Conservation (phyloP, 345 rosid genomes). For the Angophora floribunda region DNA sequence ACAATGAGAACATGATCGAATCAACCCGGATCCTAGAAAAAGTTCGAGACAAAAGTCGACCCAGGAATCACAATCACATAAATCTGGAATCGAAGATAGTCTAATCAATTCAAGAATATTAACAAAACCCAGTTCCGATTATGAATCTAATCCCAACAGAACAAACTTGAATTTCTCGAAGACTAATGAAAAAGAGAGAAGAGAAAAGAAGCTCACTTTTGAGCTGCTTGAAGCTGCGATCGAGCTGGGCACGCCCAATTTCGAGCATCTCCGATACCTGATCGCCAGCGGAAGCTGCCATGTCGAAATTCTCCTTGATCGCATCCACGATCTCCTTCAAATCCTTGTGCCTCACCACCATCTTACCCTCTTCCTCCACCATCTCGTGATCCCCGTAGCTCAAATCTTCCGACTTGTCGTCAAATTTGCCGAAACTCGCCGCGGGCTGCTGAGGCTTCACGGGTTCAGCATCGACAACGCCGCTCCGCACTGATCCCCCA, state of each 20-base stretch:
- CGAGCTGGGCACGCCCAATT: conserved; percentile 84
- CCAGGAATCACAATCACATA: background rate
- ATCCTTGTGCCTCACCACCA: conserved; percentile 91
- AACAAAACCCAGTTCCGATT: background rate
- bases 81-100: background rate
- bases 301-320: conserved; percentile 67
- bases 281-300: conserved; percentile 76
- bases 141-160: background rate
- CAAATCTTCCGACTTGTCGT: conserved; percentile 3
- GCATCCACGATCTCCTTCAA: conserved; percentile 89
- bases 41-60: background rate
- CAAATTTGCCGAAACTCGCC: background rate
- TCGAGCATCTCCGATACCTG: conserved; percentile 83
- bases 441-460: conserved; percentile 19
- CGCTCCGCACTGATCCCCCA: conserved; percentile 2
- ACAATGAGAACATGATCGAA: background rate
- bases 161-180: background rate
- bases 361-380: conserved; percentile 39
- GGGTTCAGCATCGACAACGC: background rate
- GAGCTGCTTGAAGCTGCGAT: conserved; percentile 79
- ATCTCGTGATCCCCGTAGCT: conserved; percentile 22
- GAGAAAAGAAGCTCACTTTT: conserved; percentile 43
- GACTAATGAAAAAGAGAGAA: background rate
- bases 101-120: background rate
- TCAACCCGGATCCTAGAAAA: background rate